Base-by-base conservation (phyloP, 2,329 filamentous ascomycete genomes). In the Fusarium sp. region DNA sequence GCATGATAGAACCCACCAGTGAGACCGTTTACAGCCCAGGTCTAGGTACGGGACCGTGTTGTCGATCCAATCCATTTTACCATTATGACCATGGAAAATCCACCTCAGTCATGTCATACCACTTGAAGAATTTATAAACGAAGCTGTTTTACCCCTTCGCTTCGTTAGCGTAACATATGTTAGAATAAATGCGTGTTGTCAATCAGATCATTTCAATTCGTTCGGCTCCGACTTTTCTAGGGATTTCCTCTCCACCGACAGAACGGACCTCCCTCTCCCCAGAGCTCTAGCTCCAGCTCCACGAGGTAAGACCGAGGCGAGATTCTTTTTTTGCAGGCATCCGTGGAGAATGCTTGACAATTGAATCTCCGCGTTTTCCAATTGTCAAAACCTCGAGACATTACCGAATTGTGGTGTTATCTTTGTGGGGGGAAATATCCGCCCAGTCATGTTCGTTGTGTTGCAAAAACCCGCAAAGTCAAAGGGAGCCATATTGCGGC, bases 191-290 rank as follows among this genome's bases (percentile, higher is more conserved):
- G 10, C 24, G 34, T 48, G 55, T 56, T 68, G 49, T 55, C 36
- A 61, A 61, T 65, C 64, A 53, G 14, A 42, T 26, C 33, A 68
- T 68, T 24, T 31, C 56, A 22, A 62, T 68, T 68, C 45, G 50
- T 52, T 46, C 43, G 22, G 43, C 45, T n/a, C 10, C 28, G 26
- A 42, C 44, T 38, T 38, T 8, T 17, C 38, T 33, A 58, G 14
- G 33, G 56, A 55, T 39, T 49, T 31, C 18, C 24, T 39, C 59
- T 55, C 58, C 59, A 55, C 48, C 22, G 22, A 36, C 22, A n/a
- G 14, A 44, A 26, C 34, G 14, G 34, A 36, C 34, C 17, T 36
- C 24, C 18, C 18, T 15, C 34, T 31, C 28, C 28, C 28, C 28
- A 31, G 26, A 28, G 28, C 10, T 31, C 28, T 14, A 24, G 40